Evolutionary conservation across 2,329 filamentous ascomycete species (phyloP).

Genomic region (Clonostachys chloroleuca): DNA sequence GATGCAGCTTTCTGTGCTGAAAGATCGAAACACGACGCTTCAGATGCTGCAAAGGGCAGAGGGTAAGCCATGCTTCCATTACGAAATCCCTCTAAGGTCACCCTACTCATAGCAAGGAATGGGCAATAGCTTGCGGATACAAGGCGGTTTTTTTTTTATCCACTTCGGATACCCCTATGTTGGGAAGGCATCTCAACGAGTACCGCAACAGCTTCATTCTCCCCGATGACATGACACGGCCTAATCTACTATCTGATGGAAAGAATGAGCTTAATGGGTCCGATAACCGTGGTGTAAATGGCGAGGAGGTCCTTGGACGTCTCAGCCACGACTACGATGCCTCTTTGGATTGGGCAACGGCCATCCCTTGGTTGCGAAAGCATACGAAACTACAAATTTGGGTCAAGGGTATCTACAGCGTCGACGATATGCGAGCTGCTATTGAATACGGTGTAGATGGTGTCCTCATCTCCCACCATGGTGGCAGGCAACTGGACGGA

Average conservation of each 20-base stretch:
- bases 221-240: conserved; percentile 7
- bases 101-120: too few relatives aligned
- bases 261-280: too few relatives aligned
- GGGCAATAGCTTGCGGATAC: conserved; percentile 5
- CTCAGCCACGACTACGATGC: conserved; percentile 24
- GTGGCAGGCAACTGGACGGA: conserved; percentile 8
- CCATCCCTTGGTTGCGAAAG: conserved; percentile 41
- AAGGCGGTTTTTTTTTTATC: conserved; percentile 19
- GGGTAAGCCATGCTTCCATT: conserved; percentile 17
- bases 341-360: conserved; percentile 33
- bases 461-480: conserved; percentile 13
- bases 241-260: conserved; percentile 5
- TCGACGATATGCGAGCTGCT: conserved; percentile 10
- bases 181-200: conserved; percentile 12
- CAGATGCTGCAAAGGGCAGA: conserved; percentile 28
- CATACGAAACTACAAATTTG: conserved; percentile 43
- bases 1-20: conserved; percentile 51
- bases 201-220: conserved; percentile 12
- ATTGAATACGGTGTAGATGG: conserved; percentile 9
- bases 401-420: conserved; percentile 5
- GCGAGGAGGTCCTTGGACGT: too few relatives aligned
- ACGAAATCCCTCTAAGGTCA: neutral
- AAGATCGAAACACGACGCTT: conserved; percentile 35
- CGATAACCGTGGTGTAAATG: too few relatives aligned
- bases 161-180: conserved; percentile 14